These are phyloP conservation scores for Staphylotrichum tortipilum DNA, from an alignment of 495 filamentous ascomycete genomes.

Conservation along the genomic window DNA sequence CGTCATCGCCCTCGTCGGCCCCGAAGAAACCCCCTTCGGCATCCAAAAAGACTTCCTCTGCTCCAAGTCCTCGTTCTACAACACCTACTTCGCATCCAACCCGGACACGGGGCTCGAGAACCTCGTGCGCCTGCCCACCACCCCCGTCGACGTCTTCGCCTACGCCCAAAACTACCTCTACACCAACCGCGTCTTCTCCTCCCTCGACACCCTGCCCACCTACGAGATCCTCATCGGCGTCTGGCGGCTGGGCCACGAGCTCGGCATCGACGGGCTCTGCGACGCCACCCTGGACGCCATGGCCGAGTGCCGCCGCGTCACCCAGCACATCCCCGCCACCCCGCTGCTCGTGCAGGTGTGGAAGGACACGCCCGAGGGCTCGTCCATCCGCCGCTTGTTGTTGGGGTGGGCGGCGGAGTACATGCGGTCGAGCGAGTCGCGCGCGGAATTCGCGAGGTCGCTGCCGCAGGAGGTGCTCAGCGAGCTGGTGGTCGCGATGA, in stretches of 20 bases:
- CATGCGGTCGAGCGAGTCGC: slow-evolving; percentile 41
- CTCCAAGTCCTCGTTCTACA: slow-evolving; percentile 40
- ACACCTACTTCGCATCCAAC: slow-evolving; percentile 32
- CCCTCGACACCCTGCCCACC: slow-evolving; percentile 28
- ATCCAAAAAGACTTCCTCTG: slow-evolving; percentile 49
- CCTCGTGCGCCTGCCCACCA: slow-evolving; percentile 39
- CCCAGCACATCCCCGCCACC: slow-evolving; percentile 42
- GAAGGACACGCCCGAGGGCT: slow-evolving; percentile 47
- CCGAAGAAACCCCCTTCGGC: slow-evolving; percentile 41
- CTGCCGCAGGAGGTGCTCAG: slow-evolving; percentile 47
- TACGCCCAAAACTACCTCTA: slow-evolving; percentile 45
- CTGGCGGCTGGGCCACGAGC: slow-evolving; percentile 43
- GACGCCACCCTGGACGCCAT: slow-evolving; percentile 44
- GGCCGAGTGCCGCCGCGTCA: slow-evolving; percentile 40
- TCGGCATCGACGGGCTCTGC: slow-evolving; percentile 46
- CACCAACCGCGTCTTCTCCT: slow-evolving; percentile 38
- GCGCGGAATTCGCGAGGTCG: slow-evolving; percentile 43
- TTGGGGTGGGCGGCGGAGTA: slow-evolving; percentile 50
- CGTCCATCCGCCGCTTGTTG: slow-evolving; percentile 43
- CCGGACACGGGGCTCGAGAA: slow-evolving; percentile 31
- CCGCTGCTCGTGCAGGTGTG: slow-evolving; percentile 46
- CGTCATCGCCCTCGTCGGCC: slow-evolving; percentile 43
- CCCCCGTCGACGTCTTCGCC: slow-evolving; percentile 38
- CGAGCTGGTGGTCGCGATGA: slow-evolving; percentile 50
- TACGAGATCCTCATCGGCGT: slow-evolving; percentile 43